These are phyloP conservation scores for Fusarium redolens DNA, from an alignment of 2,329 filamentous ascomycete genomes.

Conservation along the genomic window DNA sequence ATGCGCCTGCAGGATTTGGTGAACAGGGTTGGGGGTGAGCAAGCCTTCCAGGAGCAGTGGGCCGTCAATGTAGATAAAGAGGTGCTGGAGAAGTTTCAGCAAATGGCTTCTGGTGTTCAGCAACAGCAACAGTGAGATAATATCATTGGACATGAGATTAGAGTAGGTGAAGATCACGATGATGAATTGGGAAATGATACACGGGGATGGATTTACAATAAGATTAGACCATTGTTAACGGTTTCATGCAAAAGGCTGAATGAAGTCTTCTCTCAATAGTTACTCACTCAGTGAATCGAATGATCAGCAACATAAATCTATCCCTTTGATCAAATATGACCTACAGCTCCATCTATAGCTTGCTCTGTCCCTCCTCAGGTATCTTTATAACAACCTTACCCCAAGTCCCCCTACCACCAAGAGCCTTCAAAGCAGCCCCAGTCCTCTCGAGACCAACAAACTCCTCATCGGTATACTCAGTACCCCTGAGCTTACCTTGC, in stretches of 20 bases:
- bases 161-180: neutral
- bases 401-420: slow-evolving; percentile 89
- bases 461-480: slow-evolving; percentile 82
- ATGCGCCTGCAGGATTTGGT: slow-evolving; percentile 71
- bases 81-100: slow-evolving; percentile 71
- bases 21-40: slow-evolving; percentile 70
- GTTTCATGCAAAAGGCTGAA: slow-evolving; percentile 1
- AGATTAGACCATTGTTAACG: slow-evolving; percentile 20
- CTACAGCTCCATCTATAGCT: slow-evolving; percentile 54
- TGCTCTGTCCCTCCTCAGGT: slow-evolving; percentile 72
- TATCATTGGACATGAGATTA: neutral
- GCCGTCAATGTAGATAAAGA: slow-evolving; percentile 80
- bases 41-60: slow-evolving; percentile 75
- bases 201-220: slow-evolving; percentile 36
- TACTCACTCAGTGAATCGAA: neutral
- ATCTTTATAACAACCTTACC: slow-evolving; percentile 95
- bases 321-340: neutral
- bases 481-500: slow-evolving; percentile 82
- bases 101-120: slow-evolving; percentile 43
- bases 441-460: slow-evolving; percentile 87
- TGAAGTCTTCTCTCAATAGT: neutral
- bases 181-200: slow-evolving; percentile 17
- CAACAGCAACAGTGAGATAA: slow-evolving; percentile 8
- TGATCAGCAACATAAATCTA: neutral
- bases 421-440: slow-evolving; percentile 77